A percentile compares a stretch with the other conserved stretches of the same genome.
phyloP scores from a whole-genome alignment of 2,329 filamentous ascomycete species.

The Akanthomyces uredinophilus region DNA sequence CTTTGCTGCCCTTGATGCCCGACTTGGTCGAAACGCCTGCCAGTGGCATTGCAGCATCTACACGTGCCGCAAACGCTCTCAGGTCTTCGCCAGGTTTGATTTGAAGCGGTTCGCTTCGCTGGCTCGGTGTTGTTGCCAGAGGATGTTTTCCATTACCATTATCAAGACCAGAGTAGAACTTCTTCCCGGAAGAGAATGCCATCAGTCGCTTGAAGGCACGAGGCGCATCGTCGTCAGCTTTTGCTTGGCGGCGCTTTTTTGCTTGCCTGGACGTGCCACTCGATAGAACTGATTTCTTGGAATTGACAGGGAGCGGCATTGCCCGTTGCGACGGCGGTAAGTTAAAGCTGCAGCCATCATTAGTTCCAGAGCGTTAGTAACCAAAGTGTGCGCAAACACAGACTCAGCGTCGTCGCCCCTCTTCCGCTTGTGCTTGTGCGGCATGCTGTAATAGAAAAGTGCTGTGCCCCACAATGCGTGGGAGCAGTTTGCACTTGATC shows the following conservation, averaged over 20 bases:
- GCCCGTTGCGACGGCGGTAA: slow-evolving; percentile 46
- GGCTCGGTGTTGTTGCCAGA: slow-evolving; percentile 21
- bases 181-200: slow-evolving; percentile 62
- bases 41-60: slow-evolving; percentile 79
- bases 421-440: slow-evolving; percentile 76
- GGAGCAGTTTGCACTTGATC: neutral
- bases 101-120: slow-evolving; percentile 45
- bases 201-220: slow-evolving; percentile 83
- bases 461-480: neutral
- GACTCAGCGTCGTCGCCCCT: slow-evolving; percentile 53
- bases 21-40: slow-evolving; percentile 62
- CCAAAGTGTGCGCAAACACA: slow-evolving; percentile 22
- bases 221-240: slow-evolving; percentile 69
- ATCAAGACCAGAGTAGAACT: slow-evolving; percentile 60
- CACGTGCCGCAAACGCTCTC: slow-evolving; percentile 73
- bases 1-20: slow-evolving; percentile 51
- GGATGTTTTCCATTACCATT: slow-evolving; percentile 48
- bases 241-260: slow-evolving; percentile 45
- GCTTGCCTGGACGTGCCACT: slow-evolving; percentile 32
- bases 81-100: slow-evolving; percentile 82
- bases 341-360: slow-evolving; percentile 37
- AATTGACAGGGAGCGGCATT: slow-evolving; percentile 44
- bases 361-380: neutral
- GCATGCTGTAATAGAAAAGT: slow-evolving; percentile 48
- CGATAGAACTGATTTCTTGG: slow-evolving; percentile 31